A percentile compares a stretch with the other conserved stretches of the same genome.
Evolutionary conservation across 768 basidiomycete genomes (phyloP).

Genomic region (Amanita muscaria): DNA sequence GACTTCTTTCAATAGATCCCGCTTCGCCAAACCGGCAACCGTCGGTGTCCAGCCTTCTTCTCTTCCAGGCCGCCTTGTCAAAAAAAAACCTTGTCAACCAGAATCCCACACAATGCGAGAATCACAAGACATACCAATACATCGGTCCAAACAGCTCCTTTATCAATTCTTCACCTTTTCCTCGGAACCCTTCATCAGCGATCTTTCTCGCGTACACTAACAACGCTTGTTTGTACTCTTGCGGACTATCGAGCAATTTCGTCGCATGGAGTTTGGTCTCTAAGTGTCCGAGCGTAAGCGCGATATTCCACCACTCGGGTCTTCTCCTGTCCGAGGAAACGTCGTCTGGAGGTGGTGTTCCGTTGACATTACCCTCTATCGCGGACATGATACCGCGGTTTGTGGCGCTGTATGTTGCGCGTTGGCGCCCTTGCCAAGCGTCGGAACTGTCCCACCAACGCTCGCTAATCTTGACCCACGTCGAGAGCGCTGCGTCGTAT

Average conservation of each 20-base stretch:
- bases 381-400: conserved; percentile 46
- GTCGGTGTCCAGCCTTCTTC: conserved; percentile 61
- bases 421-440: conserved; percentile 68
- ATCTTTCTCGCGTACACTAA: conserved; percentile 74
- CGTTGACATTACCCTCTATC: conserved; percentile 39
- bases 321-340: conserved; percentile 35
- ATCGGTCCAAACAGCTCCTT: conserved; percentile 86
- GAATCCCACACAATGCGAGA: conserved; percentile 2
- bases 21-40: conserved; percentile 64
- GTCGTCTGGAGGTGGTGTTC: conserved; percentile 23
- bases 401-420: conserved; percentile 25
- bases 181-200: conserved; percentile 82
- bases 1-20: conserved; percentile 79
- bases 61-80: conserved; percentile 55
- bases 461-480: conserved; percentile 73
- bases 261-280: conserved; percentile 78
- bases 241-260: conserved; percentile 65
- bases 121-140: conserved; percentile 60
- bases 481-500: conserved; percentile 56
- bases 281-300: conserved; percentile 80
- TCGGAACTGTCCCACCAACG: conserved; percentile 86
- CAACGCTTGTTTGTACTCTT: conserved; percentile 76
- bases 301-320: conserved; percentile 75
- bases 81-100: neutral
- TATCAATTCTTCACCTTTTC: conserved; percentile 85